Evolutionary conservation across 257 asterid genomes (phyloP).

Genomic region (Linaria vulgaris): DNA sequence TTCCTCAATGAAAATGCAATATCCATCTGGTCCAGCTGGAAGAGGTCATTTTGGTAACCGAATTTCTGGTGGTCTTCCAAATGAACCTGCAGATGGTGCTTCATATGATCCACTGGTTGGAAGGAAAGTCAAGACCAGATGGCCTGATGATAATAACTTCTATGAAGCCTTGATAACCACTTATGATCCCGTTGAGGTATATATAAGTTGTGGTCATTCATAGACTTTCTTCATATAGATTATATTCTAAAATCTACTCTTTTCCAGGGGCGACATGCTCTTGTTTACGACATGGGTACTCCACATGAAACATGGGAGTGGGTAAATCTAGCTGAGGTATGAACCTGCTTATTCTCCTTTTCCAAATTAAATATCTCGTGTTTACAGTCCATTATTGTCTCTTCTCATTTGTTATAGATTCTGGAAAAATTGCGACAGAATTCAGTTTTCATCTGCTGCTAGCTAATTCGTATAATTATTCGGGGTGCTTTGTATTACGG

Average conservation of each 20-base stretch:
- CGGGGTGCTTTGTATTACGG: too few relatives aligned
- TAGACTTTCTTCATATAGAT: conserved; percentile 15
- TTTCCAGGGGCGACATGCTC: conserved; percentile 70
- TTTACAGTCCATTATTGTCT: background rate
- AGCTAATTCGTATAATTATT: too few relatives aligned
- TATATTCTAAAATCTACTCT: conserved; percentile 22
- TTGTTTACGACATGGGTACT: conserved; percentile 61
- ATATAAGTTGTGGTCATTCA: conserved; percentile 18
- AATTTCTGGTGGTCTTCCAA: conserved; percentile 49
- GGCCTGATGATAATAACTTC: conserved; percentile 97
- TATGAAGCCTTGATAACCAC: conserved; percentile 87
- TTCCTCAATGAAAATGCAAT: conserved; percentile 67
- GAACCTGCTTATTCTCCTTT: conserved; percentile 20
- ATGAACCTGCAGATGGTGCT: conserved; percentile 63
- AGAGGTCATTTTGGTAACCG: conserved; percentile 78
- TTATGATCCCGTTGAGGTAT: conserved; percentile 66
- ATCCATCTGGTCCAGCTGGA: conserved; percentile 66
- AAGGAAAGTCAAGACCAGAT: conserved; percentile 83
- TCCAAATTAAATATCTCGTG: conserved; percentile 13
- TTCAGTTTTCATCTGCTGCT: background rate
- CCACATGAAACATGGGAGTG: conserved; percentile 65
- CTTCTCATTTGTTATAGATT: background rate
- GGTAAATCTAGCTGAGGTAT: conserved; percentile 74
- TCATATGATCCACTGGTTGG: conserved; percentile 64
- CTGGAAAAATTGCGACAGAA: background rate